Conservation (phyloP, 1,139 yeast species). For the Blastobotrys ciferrii region DNA sequence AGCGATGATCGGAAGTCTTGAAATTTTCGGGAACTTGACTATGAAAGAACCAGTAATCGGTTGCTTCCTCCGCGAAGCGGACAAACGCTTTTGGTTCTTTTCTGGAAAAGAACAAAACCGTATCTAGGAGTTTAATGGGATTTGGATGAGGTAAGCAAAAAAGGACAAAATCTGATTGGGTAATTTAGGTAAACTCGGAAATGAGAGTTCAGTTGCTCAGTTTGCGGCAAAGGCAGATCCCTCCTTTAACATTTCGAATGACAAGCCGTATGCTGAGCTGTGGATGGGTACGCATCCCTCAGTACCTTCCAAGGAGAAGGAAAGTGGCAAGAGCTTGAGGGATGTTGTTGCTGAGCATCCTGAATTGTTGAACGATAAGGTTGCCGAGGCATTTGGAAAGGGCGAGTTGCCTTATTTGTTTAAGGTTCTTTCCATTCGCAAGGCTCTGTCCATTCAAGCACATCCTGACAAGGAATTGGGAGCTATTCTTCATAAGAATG, state of each 20-base stretch:
- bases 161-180: slow-evolving; percentile 35
- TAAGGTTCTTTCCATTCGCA: slow-evolving; percentile 87
- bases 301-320: slow-evolving; percentile 71
- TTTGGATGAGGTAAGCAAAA: too few relatives aligned
- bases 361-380: slow-evolving; percentile 51
- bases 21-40: too few relatives aligned
- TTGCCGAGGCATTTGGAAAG: slow-evolving; percentile 66
- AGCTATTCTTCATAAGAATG: slow-evolving; percentile 67
- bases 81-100: too few relatives aligned
- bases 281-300: slow-evolving; percentile 99
- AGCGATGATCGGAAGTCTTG: too few relatives aligned
- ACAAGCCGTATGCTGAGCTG: slow-evolving; percentile 57
- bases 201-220: slow-evolving; percentile 81
- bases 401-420: slow-evolving; percentile 86
- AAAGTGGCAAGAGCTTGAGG: slow-evolving; percentile 55
- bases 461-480: slow-evolving; percentile 93
- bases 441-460: slow-evolving; percentile 93
- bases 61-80: too few relatives aligned
- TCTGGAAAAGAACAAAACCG: too few relatives aligned
- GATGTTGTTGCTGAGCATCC: slow-evolving; percentile 65
- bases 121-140: too few relatives aligned
- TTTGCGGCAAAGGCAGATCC: slow-evolving; percentile 74
- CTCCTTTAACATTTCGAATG: slow-evolving; percentile 57
- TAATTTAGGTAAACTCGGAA: slow-evolving; percentile 76
- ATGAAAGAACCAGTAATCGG: too few relatives aligned